Evolutionary conservation across 208 protist genomes (phyloP).

Genomic region (Acanthamoeba pearcei): DNA sequence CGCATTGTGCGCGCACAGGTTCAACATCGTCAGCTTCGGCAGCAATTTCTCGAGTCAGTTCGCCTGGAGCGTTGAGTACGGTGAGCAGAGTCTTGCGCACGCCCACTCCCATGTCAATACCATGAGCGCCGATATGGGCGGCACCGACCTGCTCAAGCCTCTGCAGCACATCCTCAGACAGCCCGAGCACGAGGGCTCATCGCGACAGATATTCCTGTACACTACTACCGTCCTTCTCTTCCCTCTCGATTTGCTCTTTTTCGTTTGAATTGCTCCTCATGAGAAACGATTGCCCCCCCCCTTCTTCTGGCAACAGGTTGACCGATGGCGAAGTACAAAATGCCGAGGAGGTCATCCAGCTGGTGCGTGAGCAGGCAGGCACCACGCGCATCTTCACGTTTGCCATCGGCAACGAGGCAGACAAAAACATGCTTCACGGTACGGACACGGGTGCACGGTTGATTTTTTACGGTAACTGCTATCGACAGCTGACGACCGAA

Average conservation of each 20-base stretch:
- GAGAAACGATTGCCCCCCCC: not conserved
- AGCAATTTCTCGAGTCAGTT: constrained; percentile 62
- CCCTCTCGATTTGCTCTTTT: too few relatives aligned
- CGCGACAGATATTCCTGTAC: constrained; percentile 72
- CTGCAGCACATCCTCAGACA: constrained; percentile 15
- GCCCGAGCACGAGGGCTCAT: constrained; percentile 25
- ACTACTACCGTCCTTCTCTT: too few relatives aligned
- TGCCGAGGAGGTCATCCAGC: not conserved
- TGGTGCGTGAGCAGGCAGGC: not conserved
- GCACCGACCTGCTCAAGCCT: constrained; percentile 80
- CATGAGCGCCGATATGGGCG: constrained; percentile 78
- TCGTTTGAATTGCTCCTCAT: too few relatives aligned
- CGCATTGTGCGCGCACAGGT: not conserved
- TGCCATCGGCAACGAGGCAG: constrained; percentile 11
- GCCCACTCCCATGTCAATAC: constrained; percentile 30
- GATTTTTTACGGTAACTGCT: too few relatives aligned
- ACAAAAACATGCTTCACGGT: constrained; percentile 1
- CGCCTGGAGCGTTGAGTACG: constrained; percentile 1
- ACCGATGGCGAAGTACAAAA: constrained; percentile 34
- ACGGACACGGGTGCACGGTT: too few relatives aligned
- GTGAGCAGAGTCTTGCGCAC: constrained; percentile 15
- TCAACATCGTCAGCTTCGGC: constrained; percentile 80
- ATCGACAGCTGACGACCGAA: constrained; percentile 40
- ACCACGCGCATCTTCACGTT: constrained; percentile 36
- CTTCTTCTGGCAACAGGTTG: not conserved